Percentiles rank a stretch among this genome's conserved stretches.
Conservation (phyloP, 495 filamentous ascomycete genomes). For the Penicillium longicatenatum region DNA sequence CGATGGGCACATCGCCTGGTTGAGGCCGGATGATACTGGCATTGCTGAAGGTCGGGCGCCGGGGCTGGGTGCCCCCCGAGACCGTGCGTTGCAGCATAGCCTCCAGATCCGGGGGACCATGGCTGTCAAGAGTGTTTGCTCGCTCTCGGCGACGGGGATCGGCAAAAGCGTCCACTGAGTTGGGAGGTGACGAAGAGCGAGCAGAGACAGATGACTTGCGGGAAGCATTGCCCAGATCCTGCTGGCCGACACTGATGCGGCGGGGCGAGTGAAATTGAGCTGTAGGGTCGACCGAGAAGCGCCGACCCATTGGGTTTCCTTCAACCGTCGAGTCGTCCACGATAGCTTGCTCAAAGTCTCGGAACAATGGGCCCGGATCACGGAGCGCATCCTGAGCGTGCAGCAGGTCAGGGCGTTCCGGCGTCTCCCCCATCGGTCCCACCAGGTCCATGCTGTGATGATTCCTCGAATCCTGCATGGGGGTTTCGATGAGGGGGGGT, state of each 20-base stretch:
- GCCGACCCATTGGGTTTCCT: constrained; percentile 40
- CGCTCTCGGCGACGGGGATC: constrained; percentile 69
- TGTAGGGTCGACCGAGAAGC: constrained; percentile 42
- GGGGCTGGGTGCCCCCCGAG: constrained; percentile 65
- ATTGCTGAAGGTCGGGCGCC: constrained; percentile 64
- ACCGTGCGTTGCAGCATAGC: constrained; percentile 68
- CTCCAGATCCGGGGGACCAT: constrained; percentile 56
- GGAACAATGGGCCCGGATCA: constrained; percentile 52
- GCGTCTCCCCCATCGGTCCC: constrained; percentile 23
- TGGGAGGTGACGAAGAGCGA: constrained; percentile 82
- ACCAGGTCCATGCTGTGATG: constrained; percentile 40
- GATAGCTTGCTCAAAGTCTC: constrained; percentile 81
- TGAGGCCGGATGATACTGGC: constrained; percentile 52
- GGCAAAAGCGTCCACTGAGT: constrained; percentile 97
- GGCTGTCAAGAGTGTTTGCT: constrained; percentile 64
- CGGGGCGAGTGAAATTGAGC: constrained; percentile 41
- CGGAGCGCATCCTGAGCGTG: constrained; percentile 50
- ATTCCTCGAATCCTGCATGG: constrained; percentile 36
- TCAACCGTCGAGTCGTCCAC: constrained; percentile 66
- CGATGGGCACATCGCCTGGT: constrained; percentile 44
- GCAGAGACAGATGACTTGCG: constrained; percentile 60
- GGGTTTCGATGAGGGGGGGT: constrained; percentile 63
- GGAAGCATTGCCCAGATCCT: constrained; percentile 45
- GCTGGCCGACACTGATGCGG: constrained; percentile 43
- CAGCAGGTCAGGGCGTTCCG: constrained; percentile 49